Evolutionary conservation across 108 stramenopile genomes (phyloP).

Genomic region (Cyclotella sp.): DNA sequence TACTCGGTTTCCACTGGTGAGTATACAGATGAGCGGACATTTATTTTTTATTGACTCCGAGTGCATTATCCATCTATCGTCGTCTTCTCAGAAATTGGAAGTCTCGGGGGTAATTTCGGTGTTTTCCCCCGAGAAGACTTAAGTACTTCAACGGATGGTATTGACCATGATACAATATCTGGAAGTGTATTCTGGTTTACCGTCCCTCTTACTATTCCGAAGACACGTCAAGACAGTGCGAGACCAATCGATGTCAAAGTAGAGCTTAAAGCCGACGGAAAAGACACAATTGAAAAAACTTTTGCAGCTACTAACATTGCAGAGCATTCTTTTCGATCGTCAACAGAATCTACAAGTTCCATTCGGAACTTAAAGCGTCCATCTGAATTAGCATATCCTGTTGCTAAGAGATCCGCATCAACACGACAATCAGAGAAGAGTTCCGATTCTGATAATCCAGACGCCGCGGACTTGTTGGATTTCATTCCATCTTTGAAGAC

Average conservation of each 20-base stretch:
- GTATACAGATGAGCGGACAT: conserved; percentile 45
- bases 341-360: not conserved
- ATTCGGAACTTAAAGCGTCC: not conserved
- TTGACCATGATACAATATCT: conserved; percentile 6
- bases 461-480: not conserved
- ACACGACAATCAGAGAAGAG: too few relatives aligned
- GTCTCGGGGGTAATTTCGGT: conserved; percentile 20
- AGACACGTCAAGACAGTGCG: not conserved
- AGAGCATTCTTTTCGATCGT: not conserved
- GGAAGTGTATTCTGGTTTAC: conserved; percentile 76
- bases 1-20: conserved; percentile 69
- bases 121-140: conserved; percentile 8
- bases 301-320: not conserved
- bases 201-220: conserved; percentile 52
- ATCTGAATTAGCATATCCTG: not conserved
- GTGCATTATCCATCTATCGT: not conserved
- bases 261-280: not conserved
- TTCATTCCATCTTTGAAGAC: not conserved
- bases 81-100: not conserved
- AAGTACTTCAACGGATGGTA: not conserved
- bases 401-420: not conserved
- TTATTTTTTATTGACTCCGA: not conserved
- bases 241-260: not conserved
- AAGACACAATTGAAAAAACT: not conserved
- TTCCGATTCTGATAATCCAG: not conserved